phyloP scores from a whole-genome alignment of 148 eudicot species.

The Diospyros lotus region DNA sequence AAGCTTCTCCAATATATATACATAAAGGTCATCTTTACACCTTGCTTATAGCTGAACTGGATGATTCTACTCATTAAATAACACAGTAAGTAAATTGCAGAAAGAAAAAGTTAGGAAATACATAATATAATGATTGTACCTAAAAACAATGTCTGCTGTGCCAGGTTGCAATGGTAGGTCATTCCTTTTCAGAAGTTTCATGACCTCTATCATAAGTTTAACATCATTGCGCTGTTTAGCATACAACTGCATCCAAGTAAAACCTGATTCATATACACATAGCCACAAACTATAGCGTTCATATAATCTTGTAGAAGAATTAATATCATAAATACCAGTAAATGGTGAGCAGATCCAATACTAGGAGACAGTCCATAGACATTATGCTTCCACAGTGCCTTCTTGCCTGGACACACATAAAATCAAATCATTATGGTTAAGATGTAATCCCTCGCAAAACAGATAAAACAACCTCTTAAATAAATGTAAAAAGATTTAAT shows the following conservation, averaged over 20 bases:
- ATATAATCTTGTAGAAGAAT: slow-evolving; percentile 1
- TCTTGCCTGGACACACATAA: slow-evolving; percentile 53
- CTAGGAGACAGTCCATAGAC: slow-evolving; percentile 75
- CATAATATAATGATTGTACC: slow-evolving; percentile 32
- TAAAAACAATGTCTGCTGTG: slow-evolving; percentile 81
- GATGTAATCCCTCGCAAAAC: not conserved
- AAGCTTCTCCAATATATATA: not conserved
- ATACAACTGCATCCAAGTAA: slow-evolving; percentile 52
- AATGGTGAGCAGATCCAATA: slow-evolving; percentile 67
- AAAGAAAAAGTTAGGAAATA: not conserved
- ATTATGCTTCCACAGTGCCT: slow-evolving; percentile 72
- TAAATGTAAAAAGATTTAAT: not conserved
- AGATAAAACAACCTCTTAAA: not conserved
- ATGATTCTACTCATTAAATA: not conserved
- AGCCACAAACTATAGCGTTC: not conserved
- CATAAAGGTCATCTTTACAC: not conserved
- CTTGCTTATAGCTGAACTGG: not conserved
- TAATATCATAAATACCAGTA: slow-evolving; percentile 51
- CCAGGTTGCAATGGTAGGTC: slow-evolving; percentile 79
- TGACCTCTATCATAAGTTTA: slow-evolving; percentile 59
- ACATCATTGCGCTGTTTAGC: slow-evolving; percentile 71
- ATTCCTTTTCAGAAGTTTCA: slow-evolving; percentile 70
- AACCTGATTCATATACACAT: slow-evolving; percentile 4
- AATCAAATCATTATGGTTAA: not conserved
- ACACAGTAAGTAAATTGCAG: not conserved